phyloP scores from a whole-genome alignment of 2,329 filamentous ascomycete genomes.

The Orbilia brochopaga region DNA sequence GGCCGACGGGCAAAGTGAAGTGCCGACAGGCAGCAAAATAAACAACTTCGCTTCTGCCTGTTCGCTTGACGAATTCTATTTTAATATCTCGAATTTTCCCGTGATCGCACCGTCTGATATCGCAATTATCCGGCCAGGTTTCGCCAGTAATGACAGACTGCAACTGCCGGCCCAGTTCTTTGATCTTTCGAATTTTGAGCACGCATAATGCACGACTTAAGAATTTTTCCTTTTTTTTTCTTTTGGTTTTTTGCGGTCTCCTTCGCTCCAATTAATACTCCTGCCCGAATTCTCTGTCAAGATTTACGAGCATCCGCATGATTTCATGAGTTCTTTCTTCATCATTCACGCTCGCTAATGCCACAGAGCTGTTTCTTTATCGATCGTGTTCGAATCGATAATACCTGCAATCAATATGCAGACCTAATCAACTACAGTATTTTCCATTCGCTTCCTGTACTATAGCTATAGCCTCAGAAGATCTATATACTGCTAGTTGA shows the following conservation, averaged over 20 bases:
- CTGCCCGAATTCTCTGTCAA: neutral
- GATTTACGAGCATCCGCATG: neutral
- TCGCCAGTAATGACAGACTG: neutral
- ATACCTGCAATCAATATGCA: no score
- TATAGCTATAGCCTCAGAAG: neutral
- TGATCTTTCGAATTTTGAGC: no score
- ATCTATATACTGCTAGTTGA: neutral
- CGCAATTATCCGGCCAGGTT: neutral
- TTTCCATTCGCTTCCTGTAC: constrained; percentile 2
- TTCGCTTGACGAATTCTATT: constrained; percentile 1
- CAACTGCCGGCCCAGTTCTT: neutral
- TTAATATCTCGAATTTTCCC: neutral
- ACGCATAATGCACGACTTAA: neutral
- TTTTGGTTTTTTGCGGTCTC: neutral
- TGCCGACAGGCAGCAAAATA: neutral
- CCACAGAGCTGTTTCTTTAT: neutral
- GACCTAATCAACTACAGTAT: neutral
- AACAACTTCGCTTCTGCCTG: constrained; percentile 3
- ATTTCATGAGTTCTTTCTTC: neutral
- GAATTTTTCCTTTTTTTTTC: constrained; percentile 8
- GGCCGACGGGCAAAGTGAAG: constrained; percentile 29
- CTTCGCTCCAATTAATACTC: neutral
- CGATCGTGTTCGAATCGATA: no score
- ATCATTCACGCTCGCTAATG: constrained; percentile 28
- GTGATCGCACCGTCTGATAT: no score